phyloP scores from a whole-genome alignment of 2,329 filamentous ascomycete genomes.

The Microdochium bolleyi region DNA sequence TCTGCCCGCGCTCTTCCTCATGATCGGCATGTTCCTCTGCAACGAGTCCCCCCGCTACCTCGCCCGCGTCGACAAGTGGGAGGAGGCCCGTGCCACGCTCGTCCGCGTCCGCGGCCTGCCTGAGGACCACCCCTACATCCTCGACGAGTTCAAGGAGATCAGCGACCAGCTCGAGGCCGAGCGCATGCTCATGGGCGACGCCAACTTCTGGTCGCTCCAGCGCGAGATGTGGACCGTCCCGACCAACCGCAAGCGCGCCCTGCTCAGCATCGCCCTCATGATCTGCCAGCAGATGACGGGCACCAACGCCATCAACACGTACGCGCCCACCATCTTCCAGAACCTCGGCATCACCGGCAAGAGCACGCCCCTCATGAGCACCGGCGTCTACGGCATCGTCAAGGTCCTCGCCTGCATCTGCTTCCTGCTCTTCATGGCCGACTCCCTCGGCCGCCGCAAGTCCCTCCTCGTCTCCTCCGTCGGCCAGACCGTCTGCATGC shows the following conservation, averaged over 20 bases:
- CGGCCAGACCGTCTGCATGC: conserved; percentile 53
- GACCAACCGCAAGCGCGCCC: conserved; percentile 54
- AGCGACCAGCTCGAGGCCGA: conserved; percentile 54
- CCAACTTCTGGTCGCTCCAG: conserved; percentile 46
- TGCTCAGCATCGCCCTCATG: conserved; percentile 54
- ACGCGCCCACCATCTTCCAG: conserved; percentile 22
- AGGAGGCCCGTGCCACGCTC: conserved; percentile 48
- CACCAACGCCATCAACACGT: conserved; percentile 26
- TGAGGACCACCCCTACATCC: conserved; percentile 43
- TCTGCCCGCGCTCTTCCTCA: conserved; percentile 51
- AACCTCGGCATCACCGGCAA: conserved; percentile 32
- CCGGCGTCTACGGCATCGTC: conserved; percentile 55
- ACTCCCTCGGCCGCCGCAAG: conserved; percentile 50
- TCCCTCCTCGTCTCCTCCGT: conserved; percentile 50
- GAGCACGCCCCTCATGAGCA: conserved; percentile 48
- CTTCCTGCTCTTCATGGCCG: conserved; percentile 52
- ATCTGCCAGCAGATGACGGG: conserved; percentile 69
- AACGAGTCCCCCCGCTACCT: conserved; percentile 59
- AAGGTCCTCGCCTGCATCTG: conserved; percentile 49
- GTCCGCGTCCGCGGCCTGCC: conserved; percentile 47
- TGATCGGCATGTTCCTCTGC: conserved; percentile 52
- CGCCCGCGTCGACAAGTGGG: conserved; percentile 56
- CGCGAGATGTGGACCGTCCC: conserved; percentile 56
- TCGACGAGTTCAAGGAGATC: conserved; percentile 54
- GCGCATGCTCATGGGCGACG: conserved; percentile 45